phyloP scores from a whole-genome alignment of 2,329 filamentous ascomycete species.

The Hysterium pulicare region DNA sequence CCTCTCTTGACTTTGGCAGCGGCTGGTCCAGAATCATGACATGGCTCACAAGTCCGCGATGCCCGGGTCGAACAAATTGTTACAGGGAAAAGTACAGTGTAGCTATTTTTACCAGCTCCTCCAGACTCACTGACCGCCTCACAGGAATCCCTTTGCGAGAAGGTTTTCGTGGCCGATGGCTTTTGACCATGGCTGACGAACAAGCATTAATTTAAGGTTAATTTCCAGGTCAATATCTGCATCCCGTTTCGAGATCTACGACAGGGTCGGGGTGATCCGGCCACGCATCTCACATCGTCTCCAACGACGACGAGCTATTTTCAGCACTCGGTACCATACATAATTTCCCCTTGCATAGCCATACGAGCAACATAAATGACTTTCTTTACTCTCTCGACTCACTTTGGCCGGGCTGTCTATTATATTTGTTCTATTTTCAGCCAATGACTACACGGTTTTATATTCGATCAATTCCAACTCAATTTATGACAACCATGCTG shows the following conservation, averaged over 20 bases:
- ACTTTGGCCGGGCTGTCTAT: slow-evolving; percentile 14
- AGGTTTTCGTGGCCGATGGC: slow-evolving; percentile 16
- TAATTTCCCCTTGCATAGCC: slow-evolving; percentile 17
- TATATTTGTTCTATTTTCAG: slow-evolving; percentile 30
- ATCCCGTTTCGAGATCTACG: slow-evolving; percentile 32
- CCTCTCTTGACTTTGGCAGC: neutral
- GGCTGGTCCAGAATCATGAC: neutral
- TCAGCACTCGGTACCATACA: slow-evolving; percentile 23
- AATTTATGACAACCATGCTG: slow-evolving; percentile 23
- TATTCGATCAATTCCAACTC: slow-evolving; percentile 27
- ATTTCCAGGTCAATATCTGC: slow-evolving; percentile 35
- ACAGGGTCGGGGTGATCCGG: slow-evolving; percentile 23
- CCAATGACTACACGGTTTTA: slow-evolving; percentile 22
- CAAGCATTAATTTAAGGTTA: slow-evolving; percentile 42
- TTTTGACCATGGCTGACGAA: slow-evolving; percentile 22
- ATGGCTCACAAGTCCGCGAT: slow-evolving; percentile 11
- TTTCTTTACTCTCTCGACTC: slow-evolving; percentile 10
- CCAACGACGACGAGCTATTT: slow-evolving; percentile 19
- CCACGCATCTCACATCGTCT: slow-evolving; percentile 15
- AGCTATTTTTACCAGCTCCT: slow-evolving; percentile 27
- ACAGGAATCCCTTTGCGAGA: slow-evolving; percentile 22
- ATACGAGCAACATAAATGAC: slow-evolving; percentile 28
- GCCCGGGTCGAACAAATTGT: slow-evolving; percentile 9
- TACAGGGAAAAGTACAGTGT: slow-evolving; percentile 8
- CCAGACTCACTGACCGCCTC: slow-evolving; percentile 26